Evolutionary conservation across 2,329 filamentous ascomycete species (phyloP).

Genomic region (Epichloe sibirici): DNA sequence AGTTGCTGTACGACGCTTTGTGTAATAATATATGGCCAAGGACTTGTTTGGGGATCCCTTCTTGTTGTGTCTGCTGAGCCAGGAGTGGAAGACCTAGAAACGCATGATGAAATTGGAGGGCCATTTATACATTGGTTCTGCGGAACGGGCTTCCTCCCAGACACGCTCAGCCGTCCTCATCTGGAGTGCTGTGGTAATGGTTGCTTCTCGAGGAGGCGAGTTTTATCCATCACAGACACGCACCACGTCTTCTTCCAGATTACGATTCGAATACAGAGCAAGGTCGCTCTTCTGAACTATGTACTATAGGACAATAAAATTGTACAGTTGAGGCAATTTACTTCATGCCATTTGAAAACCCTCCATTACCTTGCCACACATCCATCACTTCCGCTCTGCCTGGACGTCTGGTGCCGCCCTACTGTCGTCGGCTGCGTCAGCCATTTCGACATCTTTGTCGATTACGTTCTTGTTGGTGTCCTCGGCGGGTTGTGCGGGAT

Average conservation of each 20-base stretch:
- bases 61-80: no score
- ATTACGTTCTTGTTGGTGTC: conserved; percentile 4
- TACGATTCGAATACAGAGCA: not conserved
- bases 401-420: conserved; percentile 1
- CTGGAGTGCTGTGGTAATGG: no score
- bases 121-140: no score
- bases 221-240: no score
- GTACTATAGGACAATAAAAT: not conserved
- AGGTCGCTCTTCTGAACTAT: not conserved
- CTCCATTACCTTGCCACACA: not conserved
- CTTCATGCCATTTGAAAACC: not conserved
- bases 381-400: conserved; percentile 8
- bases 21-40: no score
- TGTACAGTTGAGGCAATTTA: conserved; percentile 1
- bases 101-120: no score
- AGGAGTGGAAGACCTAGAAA: no score
- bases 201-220: no score
- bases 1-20: no score
- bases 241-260: not conserved
- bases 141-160: no score
- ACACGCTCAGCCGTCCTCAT: no score
- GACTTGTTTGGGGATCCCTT: no score
- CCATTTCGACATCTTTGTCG: conserved; percentile 22
- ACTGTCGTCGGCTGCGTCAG: conserved; percentile 9
- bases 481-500: conserved; percentile 2